Evolutionary conservation across 1,284 basidiomycete genomes (phyloP).

Genomic region (Ceratobasidium sp.): DNA sequence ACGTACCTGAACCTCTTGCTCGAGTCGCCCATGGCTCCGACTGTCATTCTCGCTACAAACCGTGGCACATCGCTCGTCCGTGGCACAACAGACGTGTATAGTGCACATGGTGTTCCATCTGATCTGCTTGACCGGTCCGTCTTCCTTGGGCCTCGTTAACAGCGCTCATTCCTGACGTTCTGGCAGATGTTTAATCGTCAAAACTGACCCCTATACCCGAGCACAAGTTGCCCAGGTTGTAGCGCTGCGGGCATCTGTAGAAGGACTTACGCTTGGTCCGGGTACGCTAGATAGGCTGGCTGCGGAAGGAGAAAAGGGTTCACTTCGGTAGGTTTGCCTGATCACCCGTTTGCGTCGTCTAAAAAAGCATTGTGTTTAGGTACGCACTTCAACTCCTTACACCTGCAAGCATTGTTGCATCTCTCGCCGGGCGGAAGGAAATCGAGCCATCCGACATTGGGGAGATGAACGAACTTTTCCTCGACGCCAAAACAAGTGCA

Average conservation of each 20-base stretch:
- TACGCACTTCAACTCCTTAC: constrained; percentile 93
- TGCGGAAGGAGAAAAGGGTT: constrained; percentile 82
- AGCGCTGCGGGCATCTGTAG: constrained; percentile 83
- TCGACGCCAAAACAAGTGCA: constrained; percentile 88
- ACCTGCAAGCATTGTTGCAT: constrained; percentile 89
- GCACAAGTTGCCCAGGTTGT: constrained; percentile 90
- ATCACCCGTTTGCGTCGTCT: neutral
- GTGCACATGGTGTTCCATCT: constrained; percentile 93
- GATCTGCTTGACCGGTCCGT: constrained; percentile 89
- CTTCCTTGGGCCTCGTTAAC: constrained; percentile 10
- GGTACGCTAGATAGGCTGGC: constrained; percentile 85
- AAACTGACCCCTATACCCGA: constrained; percentile 84
- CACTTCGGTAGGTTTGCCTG: constrained; percentile 68
- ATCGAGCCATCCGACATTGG: constrained; percentile 87
- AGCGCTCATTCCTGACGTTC: neutral
- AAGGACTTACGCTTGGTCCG: constrained; percentile 79
- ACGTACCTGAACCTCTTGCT: constrained; percentile 96
- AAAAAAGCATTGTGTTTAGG: constrained; percentile 52
- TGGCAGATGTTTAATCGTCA: constrained; percentile 96
- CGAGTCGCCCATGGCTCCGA: constrained; percentile 96
- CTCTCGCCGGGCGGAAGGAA: constrained; percentile 76
- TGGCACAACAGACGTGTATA: constrained; percentile 89
- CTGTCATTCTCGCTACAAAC: constrained; percentile 96
- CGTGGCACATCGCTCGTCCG: constrained; percentile 90
- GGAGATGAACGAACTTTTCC: constrained; percentile 93